Percentiles rank a stretch among this genome's conserved stretches.
These are phyloP conservation scores for Jamesozyma hellenica DNA, from an alignment of 805 yeast genomes.

Conservation along the genomic window DNA sequence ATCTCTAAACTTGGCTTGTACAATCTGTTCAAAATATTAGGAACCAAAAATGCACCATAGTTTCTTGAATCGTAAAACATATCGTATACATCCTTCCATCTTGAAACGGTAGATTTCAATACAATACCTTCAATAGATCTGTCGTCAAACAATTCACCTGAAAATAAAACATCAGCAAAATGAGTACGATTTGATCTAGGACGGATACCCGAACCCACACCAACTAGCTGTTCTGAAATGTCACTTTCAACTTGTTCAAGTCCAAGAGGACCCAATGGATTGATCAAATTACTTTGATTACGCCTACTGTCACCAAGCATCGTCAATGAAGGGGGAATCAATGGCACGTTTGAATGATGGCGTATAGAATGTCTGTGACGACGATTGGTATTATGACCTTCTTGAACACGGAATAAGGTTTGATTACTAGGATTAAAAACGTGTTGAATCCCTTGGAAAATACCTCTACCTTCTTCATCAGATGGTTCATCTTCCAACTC, in stretches of 20 bases:
- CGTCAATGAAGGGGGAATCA: constrained; percentile 23
- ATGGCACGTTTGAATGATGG: constrained; percentile 14
- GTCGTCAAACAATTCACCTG: constrained; percentile 27
- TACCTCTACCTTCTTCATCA: constrained; percentile 25
- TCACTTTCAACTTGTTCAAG: constrained; percentile 28
- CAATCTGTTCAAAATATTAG: constrained; percentile 38
- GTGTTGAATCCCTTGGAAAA: constrained; percentile 28
- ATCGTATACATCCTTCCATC: constrained; percentile 57
- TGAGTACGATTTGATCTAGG: constrained; percentile 20
- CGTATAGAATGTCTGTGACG: constrained; percentile 18
- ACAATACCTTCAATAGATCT: constrained; percentile 25
- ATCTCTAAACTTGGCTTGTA: constrained; percentile 40
- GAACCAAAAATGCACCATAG: constrained; percentile 31
- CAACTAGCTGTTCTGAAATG: constrained; percentile 20
- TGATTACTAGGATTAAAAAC: constrained; percentile 23
- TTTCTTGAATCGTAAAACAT: constrained; percentile 40
- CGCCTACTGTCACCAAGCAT: constrained; percentile 22
- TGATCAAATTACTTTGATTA: constrained; percentile 22
- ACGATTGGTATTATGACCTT: constrained; percentile 3
- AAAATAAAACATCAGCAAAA: constrained; percentile 24
- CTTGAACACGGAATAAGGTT: constrained; percentile 22
- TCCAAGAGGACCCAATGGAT: constrained; percentile 28
- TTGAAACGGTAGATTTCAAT: constrained; percentile 42
- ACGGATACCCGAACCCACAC: constrained; percentile 19
- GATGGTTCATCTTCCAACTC: constrained; percentile 24